phyloP scores from a whole-genome alignment of 2,329 filamentous ascomycete genomes.

The Metarhizium anisopliae region DNA sequence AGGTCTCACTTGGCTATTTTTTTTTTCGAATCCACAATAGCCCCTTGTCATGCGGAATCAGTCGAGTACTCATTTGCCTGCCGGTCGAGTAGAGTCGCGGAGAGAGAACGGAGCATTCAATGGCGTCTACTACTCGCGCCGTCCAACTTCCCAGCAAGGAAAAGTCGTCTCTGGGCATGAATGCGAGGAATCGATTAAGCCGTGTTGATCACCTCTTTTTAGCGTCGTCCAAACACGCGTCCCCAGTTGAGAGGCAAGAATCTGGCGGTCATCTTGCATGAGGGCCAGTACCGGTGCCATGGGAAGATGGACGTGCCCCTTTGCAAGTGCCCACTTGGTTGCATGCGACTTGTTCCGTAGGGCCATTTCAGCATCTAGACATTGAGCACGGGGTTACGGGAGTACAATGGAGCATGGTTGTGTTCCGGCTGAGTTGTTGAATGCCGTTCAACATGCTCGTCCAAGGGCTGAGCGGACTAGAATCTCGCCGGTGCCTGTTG shows the following conservation, averaged over 20 bases:
- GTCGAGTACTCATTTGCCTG: too few relatives aligned
- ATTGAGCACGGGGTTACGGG: too few relatives aligned
- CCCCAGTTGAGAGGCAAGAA: too few relatives aligned
- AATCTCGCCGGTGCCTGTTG: too few relatives aligned
- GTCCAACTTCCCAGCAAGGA: neutral
- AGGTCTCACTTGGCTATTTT: neutral
- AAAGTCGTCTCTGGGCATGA: neutral
- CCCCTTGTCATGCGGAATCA: too few relatives aligned
- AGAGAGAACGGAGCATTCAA: too few relatives aligned
- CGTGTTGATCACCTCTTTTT: neutral
- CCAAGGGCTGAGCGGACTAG: too few relatives aligned
- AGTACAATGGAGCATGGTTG: too few relatives aligned
- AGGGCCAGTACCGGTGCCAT: neutral
- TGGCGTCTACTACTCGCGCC: neutral
- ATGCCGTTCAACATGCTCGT: too few relatives aligned
- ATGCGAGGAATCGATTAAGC: neutral
- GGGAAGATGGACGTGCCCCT: neutral
- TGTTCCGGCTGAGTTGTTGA: too few relatives aligned
- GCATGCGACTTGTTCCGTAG: neutral
- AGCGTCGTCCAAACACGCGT: neutral
- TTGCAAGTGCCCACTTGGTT: neutral
- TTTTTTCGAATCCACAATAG: too few relatives aligned
- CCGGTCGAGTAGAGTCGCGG: too few relatives aligned
- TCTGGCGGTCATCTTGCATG: neutral
- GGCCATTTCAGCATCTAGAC: neutral